phyloP scores from a whole-genome alignment of 2,329 filamentous ascomycete genomes.

The Exserohilum turcica region DNA sequence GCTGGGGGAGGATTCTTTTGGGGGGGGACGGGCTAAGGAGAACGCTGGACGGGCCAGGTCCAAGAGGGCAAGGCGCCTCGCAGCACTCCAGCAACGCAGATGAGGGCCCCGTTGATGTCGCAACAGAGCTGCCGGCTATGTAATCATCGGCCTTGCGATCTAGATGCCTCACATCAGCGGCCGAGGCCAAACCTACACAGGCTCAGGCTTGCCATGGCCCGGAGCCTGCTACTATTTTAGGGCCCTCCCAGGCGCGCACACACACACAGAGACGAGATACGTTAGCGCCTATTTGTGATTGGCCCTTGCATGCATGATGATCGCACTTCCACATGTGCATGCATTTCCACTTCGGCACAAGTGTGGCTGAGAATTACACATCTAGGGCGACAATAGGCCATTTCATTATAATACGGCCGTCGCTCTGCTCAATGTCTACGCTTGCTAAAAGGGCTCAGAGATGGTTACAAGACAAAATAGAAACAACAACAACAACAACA shows the following conservation, averaged over 20 bases:
- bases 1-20: constrained; percentile 19
- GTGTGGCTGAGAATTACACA: background rate
- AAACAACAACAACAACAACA: too few species aligned
- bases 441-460: constrained; percentile 20
- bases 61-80: background rate
- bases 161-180: constrained; percentile 22
- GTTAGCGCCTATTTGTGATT: constrained; percentile 26
- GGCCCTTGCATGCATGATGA: constrained; percentile 15
- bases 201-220: constrained; percentile 16
- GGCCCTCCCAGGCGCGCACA: constrained; percentile 13
- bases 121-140: too few species aligned
- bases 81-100: too few species aligned
- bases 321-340: constrained; percentile 20
- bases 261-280: too few species aligned
- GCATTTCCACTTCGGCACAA: constrained; percentile 2
- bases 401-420: background rate
- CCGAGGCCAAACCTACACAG: too few species aligned
- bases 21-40: constrained; percentile 1
- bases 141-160: background rate
- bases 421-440: constrained; percentile 7
- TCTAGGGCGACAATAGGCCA: background rate
- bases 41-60: background rate
- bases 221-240: constrained; percentile 35
- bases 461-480: too few species aligned
- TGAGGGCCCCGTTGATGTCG: background rate